phyloP scores from a whole-genome alignment of 352 stramenopile species.

The Globisporangium solare region DNA sequence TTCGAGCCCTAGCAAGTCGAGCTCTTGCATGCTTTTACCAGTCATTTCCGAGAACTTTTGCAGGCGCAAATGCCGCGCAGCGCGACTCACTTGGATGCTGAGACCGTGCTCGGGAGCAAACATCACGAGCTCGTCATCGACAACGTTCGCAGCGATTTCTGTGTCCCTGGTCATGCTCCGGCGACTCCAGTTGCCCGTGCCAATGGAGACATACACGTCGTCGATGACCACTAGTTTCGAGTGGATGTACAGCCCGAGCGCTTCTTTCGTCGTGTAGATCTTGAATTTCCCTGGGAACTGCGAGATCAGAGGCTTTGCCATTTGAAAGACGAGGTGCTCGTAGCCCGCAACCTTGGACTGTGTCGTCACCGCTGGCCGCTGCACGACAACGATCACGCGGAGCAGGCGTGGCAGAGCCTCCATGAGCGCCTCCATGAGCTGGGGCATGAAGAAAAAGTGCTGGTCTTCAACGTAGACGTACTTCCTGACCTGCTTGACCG shows the following conservation, averaged over 20 bases:
- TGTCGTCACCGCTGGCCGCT: constrained; percentile 24
- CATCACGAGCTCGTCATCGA: constrained; percentile 21
- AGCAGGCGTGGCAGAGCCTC: constrained; percentile 37
- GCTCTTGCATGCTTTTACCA: constrained; percentile 13
- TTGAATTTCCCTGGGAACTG: constrained; percentile 54
- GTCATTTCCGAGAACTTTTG: constrained; percentile 51
- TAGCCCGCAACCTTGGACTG: constrained; percentile 41
- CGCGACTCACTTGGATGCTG: constrained; percentile 30
- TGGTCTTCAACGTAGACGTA: constrained; percentile 70
- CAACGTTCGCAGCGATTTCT: constrained; percentile 53
- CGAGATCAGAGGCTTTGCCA: constrained; percentile 43
- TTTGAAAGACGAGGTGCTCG: constrained; percentile 62
- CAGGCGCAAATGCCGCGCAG: constrained; percentile 43
- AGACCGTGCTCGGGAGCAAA: background rate
- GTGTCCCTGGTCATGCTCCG: constrained; percentile 74
- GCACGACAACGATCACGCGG: constrained; percentile 50
- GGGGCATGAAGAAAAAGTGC: constrained; percentile 66
- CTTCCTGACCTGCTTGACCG: constrained; percentile 49
- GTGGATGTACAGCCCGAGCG: constrained; percentile 68
- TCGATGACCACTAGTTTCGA: constrained; percentile 78
- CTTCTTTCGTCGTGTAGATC: constrained; percentile 48
- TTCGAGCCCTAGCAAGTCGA: constrained; percentile 17
- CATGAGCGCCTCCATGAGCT: constrained; percentile 44
- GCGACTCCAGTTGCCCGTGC: constrained; percentile 91
- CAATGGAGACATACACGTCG: constrained; percentile 81